These are phyloP conservation scores for Solanum pimpinellifolium DNA, from an alignment of 257 asterid species.

Conservation along the genomic window DNA sequence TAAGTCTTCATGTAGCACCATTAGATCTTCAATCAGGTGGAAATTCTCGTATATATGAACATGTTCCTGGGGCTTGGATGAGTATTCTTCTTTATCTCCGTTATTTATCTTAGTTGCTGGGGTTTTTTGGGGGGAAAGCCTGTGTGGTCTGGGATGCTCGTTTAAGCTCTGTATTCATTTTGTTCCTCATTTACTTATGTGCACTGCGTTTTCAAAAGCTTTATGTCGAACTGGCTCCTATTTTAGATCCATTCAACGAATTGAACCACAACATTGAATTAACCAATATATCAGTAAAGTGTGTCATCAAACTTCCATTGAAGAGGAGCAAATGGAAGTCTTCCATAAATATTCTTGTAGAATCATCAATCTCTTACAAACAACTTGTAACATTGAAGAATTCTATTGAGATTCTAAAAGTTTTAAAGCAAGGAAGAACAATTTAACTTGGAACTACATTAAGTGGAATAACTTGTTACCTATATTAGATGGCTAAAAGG, in stretches of 20 bases:
- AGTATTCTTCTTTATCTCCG: not conserved
- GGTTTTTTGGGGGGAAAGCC: not conserved
- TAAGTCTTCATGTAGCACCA: not conserved
- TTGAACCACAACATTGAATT: not conserved
- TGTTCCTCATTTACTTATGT: not conserved
- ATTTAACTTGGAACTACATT: not conserved
- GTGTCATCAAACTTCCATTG: not conserved
- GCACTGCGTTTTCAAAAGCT: not conserved
- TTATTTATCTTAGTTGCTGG: not conserved
- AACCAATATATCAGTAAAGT: not conserved
- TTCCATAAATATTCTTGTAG: not conserved
- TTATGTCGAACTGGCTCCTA: not conserved
- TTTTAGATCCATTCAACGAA: not conserved
- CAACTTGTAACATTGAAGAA: not conserved
- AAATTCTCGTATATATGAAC: not conserved
- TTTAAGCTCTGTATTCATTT: not conserved
- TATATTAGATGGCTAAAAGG: not conserved
- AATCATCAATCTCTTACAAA: not conserved
- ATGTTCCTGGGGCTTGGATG: not conserved
- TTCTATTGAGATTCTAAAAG: not conserved
- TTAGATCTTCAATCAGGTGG: not conserved
- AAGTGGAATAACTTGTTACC: not conserved
- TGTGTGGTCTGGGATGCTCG: not conserved
- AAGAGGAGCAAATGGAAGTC: not conserved
- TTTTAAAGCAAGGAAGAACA: not conserved